Conservation (phyloP, 768 basidiomycete genomes). For the Calocybe cyanea region DNA sequence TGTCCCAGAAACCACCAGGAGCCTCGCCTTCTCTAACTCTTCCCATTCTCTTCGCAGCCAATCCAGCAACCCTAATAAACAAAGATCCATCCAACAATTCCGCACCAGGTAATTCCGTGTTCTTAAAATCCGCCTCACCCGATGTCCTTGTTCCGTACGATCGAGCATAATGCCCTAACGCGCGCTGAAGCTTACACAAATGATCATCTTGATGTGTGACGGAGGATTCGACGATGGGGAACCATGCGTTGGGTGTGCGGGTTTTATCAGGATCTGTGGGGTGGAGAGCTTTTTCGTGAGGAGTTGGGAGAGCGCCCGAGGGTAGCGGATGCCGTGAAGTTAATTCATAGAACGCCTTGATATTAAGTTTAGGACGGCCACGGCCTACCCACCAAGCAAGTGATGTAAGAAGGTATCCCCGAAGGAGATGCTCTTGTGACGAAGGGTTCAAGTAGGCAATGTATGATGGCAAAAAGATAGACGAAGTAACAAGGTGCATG, state of each 20-base stretch:
- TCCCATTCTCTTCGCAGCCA: constrained; percentile 31
- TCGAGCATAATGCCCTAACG: constrained; percentile 28
- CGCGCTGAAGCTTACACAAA: constrained; percentile 34
- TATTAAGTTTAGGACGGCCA: constrained; percentile 47
- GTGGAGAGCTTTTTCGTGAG: constrained; percentile 19
- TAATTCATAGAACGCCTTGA: constrained; percentile 43
- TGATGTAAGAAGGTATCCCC: constrained; percentile 49
- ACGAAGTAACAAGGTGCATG: constrained; percentile 66
- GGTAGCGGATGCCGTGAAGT: constrained; percentile 19
- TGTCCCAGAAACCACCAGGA: constrained; percentile 13
- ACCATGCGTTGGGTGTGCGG: constrained; percentile 54
- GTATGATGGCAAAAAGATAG: constrained; percentile 55
- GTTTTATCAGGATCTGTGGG: constrained; percentile 28
- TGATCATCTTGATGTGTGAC: constrained; percentile 59
- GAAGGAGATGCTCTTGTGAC: constrained; percentile 53
- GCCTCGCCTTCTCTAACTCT: constrained; percentile 24
- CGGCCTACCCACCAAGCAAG: constrained; percentile 57
- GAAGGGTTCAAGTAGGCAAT: constrained; percentile 33
- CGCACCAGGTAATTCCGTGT: constrained; percentile 38
- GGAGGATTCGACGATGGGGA: constrained; percentile 49
- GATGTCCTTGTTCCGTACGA: constrained; percentile 27
- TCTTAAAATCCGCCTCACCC: constrained; percentile 19
- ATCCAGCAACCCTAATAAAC: constrained; percentile 48
- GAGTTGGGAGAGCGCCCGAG: constrained; percentile 21
- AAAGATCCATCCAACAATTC: constrained; percentile 51